Conservation (phyloP, 2,329 filamentous ascomycete genomes). For the Curvularia lunata region DNA sequence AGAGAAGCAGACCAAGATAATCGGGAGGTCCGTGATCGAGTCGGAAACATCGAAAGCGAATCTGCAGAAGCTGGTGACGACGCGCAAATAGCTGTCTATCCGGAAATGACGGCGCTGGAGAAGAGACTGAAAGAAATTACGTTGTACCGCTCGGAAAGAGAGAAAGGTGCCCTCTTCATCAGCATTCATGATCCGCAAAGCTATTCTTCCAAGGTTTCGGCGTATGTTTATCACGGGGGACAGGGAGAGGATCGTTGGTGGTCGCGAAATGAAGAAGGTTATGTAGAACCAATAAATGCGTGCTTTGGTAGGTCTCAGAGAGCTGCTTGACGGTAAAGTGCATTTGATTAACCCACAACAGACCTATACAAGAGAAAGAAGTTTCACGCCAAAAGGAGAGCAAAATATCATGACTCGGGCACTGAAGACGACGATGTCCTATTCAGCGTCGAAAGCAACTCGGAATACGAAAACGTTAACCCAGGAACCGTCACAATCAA, state of each 20-base stretch:
- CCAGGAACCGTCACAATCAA: constrained; percentile 1
- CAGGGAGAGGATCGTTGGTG: neutral
- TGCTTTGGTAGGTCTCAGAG: neutral
- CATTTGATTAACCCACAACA: neutral
- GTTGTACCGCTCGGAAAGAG: neutral
- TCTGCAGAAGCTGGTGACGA: neutral
- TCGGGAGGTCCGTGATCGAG: neutral
- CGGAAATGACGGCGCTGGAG: neutral
- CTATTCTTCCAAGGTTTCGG: neutral
- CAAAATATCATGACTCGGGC: neutral
- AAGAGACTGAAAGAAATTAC: neutral
- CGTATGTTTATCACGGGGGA: neutral
- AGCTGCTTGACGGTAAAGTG: neutral
- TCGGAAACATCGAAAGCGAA: neutral
- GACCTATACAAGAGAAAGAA: neutral
- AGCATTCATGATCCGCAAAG: neutral
- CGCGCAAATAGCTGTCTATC: neutral
- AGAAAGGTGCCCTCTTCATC: neutral
- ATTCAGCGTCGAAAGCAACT: constrained; percentile 1
- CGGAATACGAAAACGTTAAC: constrained; percentile 1
- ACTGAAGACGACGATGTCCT: neutral
- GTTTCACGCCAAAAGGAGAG: neutral
- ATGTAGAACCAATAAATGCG: neutral
- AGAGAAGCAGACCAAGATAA: neutral
- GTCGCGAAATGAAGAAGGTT: neutral